Conservation (phyloP, 208 protist genomes). For the Leptomonas seymouri region DNA sequence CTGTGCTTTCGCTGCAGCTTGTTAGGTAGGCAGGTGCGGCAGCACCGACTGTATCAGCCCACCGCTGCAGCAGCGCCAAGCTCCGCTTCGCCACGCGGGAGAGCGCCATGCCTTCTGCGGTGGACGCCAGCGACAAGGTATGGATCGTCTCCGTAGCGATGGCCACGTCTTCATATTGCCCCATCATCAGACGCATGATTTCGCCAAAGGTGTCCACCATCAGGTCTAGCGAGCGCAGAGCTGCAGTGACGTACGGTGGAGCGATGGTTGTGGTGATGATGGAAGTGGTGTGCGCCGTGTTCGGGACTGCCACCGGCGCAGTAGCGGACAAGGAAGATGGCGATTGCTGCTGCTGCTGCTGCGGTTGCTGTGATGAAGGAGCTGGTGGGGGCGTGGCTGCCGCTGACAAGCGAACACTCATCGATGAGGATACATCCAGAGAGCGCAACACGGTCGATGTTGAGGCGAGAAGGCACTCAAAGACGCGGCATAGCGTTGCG, state of each 20-base stretch:
- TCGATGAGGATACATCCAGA: slow-evolving; percentile 4
- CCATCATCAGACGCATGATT: slow-evolving; percentile 44
- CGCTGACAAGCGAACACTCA: not conserved
- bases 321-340: not conserved
- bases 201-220: slow-evolving; percentile 47
- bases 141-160: slow-evolving; percentile 46
- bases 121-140: slow-evolving; percentile 42
- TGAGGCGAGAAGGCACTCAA: slow-evolving; percentile 35
- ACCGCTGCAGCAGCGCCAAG: slow-evolving; percentile 49
- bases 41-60: slow-evolving; percentile 22
- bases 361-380: not conserved
- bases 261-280: slow-evolving; percentile 4
- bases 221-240: slow-evolving; percentile 45
- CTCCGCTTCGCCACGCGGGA: slow-evolving; percentile 46
- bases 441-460: slow-evolving; percentile 30
- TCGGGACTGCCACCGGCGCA: not conserved
- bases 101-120: slow-evolving; percentile 42
- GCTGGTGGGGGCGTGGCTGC: not conserved
- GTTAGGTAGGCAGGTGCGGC: not conserved
- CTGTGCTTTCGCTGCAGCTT: not conserved
- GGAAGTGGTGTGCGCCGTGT: not conserved
- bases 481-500: slow-evolving; percentile 33
- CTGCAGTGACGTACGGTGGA: slow-evolving; percentile 29
- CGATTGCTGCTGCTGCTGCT: not conserved
- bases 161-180: slow-evolving; percentile 36